Conservation (phyloP, 1,284 basidiomycete species). For the Rhizoctonia solani region DNA sequence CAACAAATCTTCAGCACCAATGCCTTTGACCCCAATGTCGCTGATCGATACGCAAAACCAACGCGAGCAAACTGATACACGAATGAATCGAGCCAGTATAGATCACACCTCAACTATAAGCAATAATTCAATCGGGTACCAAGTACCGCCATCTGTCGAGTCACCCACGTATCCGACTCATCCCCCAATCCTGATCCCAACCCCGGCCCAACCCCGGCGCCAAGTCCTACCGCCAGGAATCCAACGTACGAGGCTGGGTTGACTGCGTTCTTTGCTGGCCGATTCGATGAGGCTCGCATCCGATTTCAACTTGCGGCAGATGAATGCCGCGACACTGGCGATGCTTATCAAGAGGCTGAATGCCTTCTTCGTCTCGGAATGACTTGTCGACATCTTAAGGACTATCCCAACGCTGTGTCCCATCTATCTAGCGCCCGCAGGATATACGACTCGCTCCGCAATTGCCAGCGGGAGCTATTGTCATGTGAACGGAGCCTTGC, state of each 20-base stretch:
- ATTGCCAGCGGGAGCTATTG: slow-evolving; percentile 11
- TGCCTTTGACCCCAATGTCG: too few relatives aligned
- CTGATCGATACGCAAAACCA: too few relatives aligned
- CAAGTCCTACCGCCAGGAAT: not conserved
- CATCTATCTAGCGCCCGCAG: slow-evolving; percentile 8
- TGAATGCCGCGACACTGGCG: not conserved
- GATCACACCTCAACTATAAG: too few relatives aligned
- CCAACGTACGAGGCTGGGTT: not conserved
- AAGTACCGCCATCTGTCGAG: too few relatives aligned
- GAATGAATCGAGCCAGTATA: too few relatives aligned
- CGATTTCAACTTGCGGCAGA: slow-evolving; percentile 1
- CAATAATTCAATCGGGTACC: too few relatives aligned
- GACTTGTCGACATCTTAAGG: slow-evolving; percentile 10
- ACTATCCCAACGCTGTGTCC: slow-evolving; percentile 4
- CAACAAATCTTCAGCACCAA: too few relatives aligned
- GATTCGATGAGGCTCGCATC: slow-evolving; percentile 1
- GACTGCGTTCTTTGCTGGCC: slow-evolving; percentile 10
- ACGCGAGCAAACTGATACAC: too few relatives aligned
- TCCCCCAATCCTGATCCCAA: not conserved
- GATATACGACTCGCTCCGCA: slow-evolving; percentile 9
- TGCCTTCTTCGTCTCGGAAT: slow-evolving; percentile 21
- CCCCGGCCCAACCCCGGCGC: too few relatives aligned
- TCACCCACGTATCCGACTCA: too few relatives aligned
- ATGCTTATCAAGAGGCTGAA: slow-evolving; percentile 4
- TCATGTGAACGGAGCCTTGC: slow-evolving; percentile 13